Evolutionary conservation across 768 basidiomycete genomes (phyloP), one percentile per base, ranked within the genome.

Genomic region (Tylopilus sp.): DNA sequence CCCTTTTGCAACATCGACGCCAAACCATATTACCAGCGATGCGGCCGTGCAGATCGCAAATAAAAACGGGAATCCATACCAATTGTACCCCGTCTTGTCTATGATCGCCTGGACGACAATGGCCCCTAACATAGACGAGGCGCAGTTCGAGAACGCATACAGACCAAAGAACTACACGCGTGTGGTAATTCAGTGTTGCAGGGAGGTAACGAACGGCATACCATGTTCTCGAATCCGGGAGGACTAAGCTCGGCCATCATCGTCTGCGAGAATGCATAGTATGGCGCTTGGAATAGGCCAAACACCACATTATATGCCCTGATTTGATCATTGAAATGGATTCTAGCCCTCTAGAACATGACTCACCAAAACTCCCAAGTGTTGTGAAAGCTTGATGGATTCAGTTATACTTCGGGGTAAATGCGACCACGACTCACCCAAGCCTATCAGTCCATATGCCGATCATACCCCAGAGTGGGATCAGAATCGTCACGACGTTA

Each of bases 231-330:
- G 63, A 89, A 93, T 1, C 91, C 92, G 1, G 89, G 87, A 12
- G 91, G 91, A 7, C 87, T 84, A 11, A 95, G 79, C 67, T 94
- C 92, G 1, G 88, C 87, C 88, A 91, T 91, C 86, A 89, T 87
- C 0, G 87, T 90, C 64, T 89, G 85, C 4, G 89, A 84, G 64
- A 87, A 90, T 1, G 92, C 88, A 64, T 89, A 93, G 71, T 91
- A 94, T 0, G 91, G 91, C 1, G 87, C 87, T 72, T 92, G 87
- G 76, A 90, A 90, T 10, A 92, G 69, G 13, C 89, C 89, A 59
- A 86, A 89, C 3, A 91, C 69, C 45, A 89, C 75, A 53, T 90
- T 91, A 71, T 92, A 92, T 6, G 81, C 83, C 85, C 86, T 87
- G 54, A 33, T 36, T 45, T 3, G 40, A 37, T 54, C 26, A 56